These are phyloP conservation scores for Amphicarpaea edgeworthii DNA, from an alignment of 306 rosid genomes.

Conservation along the genomic window DNA sequence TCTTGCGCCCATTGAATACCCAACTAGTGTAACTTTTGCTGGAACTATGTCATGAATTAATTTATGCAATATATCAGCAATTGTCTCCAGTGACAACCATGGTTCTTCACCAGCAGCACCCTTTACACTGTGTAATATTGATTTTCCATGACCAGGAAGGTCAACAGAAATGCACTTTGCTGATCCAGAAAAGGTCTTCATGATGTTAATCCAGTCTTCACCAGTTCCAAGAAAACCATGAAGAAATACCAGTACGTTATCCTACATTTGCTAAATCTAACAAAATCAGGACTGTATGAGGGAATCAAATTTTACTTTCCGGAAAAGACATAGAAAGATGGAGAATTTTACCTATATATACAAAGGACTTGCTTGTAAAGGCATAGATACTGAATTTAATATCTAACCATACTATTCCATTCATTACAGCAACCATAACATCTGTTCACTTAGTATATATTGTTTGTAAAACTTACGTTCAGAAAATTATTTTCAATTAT, in stretches of 20 bases:
- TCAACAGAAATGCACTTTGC: slow-evolving; percentile 88
- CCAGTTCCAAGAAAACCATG: slow-evolving; percentile 96
- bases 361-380: slow-evolving; percentile 13
- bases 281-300: slow-evolving; percentile 46
- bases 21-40: slow-evolving; percentile 73
- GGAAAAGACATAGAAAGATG: slow-evolving; percentile 4
- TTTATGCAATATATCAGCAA: slow-evolving; percentile 61
- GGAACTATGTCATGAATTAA: slow-evolving; percentile 64
- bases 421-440: slow-evolving; percentile 24
- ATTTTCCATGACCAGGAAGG: slow-evolving; percentile 93
- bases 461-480: neutral
- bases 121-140: slow-evolving; percentile 51
- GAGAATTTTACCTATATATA: slow-evolving; percentile 32
- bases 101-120: slow-evolving; percentile 49
- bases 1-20: slow-evolving; percentile 97
- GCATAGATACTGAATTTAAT: slow-evolving; percentile 10
- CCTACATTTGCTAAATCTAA: slow-evolving; percentile 66
- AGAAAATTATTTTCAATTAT: neutral
- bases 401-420: slow-evolving; percentile 35
- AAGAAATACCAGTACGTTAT: slow-evolving; percentile 73
- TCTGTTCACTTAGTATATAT: slow-evolving; percentile 21
- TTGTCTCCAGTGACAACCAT: slow-evolving; percentile 65
- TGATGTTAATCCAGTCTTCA: slow-evolving; percentile 88
- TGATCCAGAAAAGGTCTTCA: slow-evolving; percentile 80
- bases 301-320: slow-evolving; percentile 33